Percentiles rank a stretch among this genome's conserved stretches.
Evolutionary conservation across 805 yeast genomes (phyloP).

Genomic region (Clavispora santaluciae): DNA sequence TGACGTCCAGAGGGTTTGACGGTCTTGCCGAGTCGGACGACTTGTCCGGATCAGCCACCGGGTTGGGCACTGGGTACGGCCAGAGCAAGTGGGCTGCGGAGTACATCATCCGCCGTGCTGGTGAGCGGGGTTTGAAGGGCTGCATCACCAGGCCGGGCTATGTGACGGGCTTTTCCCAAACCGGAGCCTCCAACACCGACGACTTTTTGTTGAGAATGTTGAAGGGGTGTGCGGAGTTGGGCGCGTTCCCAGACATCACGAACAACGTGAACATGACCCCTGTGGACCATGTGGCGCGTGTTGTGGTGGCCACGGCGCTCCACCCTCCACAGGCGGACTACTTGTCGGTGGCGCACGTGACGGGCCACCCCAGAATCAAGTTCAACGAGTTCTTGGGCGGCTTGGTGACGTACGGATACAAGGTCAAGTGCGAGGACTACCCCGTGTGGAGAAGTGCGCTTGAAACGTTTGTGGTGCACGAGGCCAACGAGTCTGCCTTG

Average conservation of each 20-base stretch:
- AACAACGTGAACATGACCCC: slow-evolving; percentile 96
- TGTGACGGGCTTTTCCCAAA: slow-evolving; percentile 76
- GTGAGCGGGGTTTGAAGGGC: slow-evolving; percentile 81
- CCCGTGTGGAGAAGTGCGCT: slow-evolving; percentile 72
- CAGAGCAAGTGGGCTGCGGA: slow-evolving; percentile 99
- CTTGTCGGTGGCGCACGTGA: slow-evolving; percentile 85
- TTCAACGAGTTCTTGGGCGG: slow-evolving; percentile 71
- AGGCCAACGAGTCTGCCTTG: slow-evolving; percentile 74
- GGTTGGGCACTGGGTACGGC: slow-evolving; percentile 91
- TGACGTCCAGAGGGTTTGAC: slow-evolving; percentile 54
- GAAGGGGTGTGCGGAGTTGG: slow-evolving; percentile 90
- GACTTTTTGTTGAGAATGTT: slow-evolving; percentile 92
- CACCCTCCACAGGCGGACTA: slow-evolving; percentile 56
- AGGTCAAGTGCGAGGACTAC: slow-evolving; percentile 58
- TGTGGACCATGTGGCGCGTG: slow-evolving; percentile 95
- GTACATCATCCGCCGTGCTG: slow-evolving; percentile 81
- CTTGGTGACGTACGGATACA: slow-evolving; percentile 68
- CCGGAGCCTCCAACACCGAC: slow-evolving; percentile 93
- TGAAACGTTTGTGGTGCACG: slow-evolving; percentile 73
- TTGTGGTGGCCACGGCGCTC: slow-evolving; percentile 77
- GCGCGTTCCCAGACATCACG: slow-evolving; percentile 76
- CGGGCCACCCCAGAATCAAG: slow-evolving; percentile 89
- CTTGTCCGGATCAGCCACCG: slow-evolving; percentile 72
- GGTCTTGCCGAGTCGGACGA: slow-evolving; percentile 85
- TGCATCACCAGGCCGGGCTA: slow-evolving; percentile 94